Percentiles rank a stretch among this genome's conserved stretches.
Conservation (phyloP, 306 rosid species). For the Acacia melanoxylon region DNA sequence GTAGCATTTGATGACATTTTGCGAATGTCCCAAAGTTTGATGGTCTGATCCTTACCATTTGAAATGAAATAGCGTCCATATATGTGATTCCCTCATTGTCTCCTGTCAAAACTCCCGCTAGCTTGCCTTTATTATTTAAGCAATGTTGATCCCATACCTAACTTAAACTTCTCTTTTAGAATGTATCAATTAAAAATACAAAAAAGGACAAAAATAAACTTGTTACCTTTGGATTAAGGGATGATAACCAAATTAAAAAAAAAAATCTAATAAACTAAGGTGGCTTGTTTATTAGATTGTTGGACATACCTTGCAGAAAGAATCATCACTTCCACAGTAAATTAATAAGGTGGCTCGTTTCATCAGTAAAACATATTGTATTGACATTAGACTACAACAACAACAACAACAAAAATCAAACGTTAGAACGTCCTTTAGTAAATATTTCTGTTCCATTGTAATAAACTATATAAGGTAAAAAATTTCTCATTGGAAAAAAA, state of each 20-base stretch:
- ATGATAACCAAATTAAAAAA: neutral
- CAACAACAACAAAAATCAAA: slow-evolving; percentile 28
- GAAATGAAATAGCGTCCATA: slow-evolving; percentile 91
- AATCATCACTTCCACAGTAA: slow-evolving; percentile 98
- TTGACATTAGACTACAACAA: slow-evolving; percentile 82
- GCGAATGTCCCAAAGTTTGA: slow-evolving; percentile 95
- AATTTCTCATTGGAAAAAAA: neutral
- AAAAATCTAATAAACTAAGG: slow-evolving; percentile 1
- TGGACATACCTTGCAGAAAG: slow-evolving; percentile 78
- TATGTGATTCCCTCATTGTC: slow-evolving; percentile 89
- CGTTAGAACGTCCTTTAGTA: slow-evolving; percentile 25
- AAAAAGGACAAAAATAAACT: neutral
- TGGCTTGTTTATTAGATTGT: neutral
- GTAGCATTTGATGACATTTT: slow-evolving; percentile 69
- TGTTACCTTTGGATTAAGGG: slow-evolving; percentile 5
- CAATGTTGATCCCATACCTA: slow-evolving; percentile 97
- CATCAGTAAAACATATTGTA: slow-evolving; percentile 93
- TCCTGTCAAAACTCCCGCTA: slow-evolving; percentile 82
- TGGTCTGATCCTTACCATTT: slow-evolving; percentile 91
- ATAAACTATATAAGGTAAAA: slow-evolving; percentile 9
- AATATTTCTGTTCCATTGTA: slow-evolving; percentile 3
- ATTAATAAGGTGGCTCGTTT: slow-evolving; percentile 87
- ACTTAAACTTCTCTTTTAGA: slow-evolving; percentile 30
- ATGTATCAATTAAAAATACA: neutral
- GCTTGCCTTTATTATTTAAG: slow-evolving; percentile 54